phyloP scores from a whole-genome alignment of 1,284 basidiomycete species.

The Tremellales sp. region DNA sequence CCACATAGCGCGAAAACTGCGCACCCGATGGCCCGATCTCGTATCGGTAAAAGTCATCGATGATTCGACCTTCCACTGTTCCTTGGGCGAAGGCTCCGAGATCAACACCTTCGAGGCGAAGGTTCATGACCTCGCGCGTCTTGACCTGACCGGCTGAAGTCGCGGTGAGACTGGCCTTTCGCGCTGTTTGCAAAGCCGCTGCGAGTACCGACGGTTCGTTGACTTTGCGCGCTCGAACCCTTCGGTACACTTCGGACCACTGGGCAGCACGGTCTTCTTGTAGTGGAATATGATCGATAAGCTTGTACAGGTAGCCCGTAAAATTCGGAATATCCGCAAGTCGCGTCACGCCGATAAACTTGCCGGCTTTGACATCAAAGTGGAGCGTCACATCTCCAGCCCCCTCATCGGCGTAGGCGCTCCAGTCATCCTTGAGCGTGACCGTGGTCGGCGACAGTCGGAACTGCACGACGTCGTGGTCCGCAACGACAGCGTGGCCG shows the following conservation, averaged over 20 bases:
- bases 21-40: slow-evolving; percentile 34
- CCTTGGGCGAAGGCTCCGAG: slow-evolving; percentile 40
- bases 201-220: slow-evolving; percentile 65
- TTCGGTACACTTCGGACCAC: slow-evolving; percentile 65
- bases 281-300: slow-evolving; percentile 58
- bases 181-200: slow-evolving; percentile 70
- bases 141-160: slow-evolving; percentile 33
- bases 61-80: slow-evolving; percentile 21
- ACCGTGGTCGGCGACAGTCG: slow-evolving; percentile 72
- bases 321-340: slow-evolving; percentile 52
- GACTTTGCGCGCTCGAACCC: slow-evolving; percentile 58
- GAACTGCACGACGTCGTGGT: slow-evolving; percentile 70
- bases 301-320: slow-evolving; percentile 37
- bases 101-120: slow-evolving; percentile 39
- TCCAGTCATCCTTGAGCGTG: slow-evolving; percentile 79
- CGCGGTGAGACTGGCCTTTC: slow-evolving; percentile 55
- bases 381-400: slow-evolving; percentile 59
- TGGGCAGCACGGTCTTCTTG: slow-evolving; percentile 52
- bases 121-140: slow-evolving; percentile 39
- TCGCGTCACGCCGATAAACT: slow-evolving; percentile 65
- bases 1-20: slow-evolving; percentile 7
- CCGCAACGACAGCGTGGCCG: slow-evolving; percentile 68
- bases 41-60: slow-evolving; percentile 41
- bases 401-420: slow-evolving; percentile 43
- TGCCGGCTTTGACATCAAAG: slow-evolving; percentile 69